Evolutionary conservation across 495 filamentous ascomycete genomes (phyloP), one percentile per base, ranked within the genome.

Genomic region (Cryomyces minteri): DNA sequence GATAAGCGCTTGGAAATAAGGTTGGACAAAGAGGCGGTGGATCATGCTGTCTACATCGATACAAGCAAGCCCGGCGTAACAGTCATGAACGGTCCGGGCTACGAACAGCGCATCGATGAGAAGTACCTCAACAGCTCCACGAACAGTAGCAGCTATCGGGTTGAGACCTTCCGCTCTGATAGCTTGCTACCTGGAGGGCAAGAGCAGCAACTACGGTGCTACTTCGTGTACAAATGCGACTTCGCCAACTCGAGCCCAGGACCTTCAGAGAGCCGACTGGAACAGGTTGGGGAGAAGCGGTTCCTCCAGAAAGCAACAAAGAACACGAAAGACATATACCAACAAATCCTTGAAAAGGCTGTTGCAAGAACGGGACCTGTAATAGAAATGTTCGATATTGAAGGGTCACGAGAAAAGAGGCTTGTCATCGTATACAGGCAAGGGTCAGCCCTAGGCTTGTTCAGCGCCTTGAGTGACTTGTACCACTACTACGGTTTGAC

Each of bases 401-500:
- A 95, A 54, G 79, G 75, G 44, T 82, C 80, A 39, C 73, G 78
- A 42, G 92, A 96, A 67, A 94, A 92, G 72, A 65, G 90, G 53
- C 68, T 98, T 47, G 87, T 98, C 47, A 76, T 96, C 56, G 92
- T 86, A 33, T 95, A 94, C 67, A 84, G 85, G 40, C 81, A 88
- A 50, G 77, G 88, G 42, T 94, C 88, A 6, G 92, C 90, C 25
- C 73, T 87, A 62, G 92, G 90, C 36, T 65, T 98, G 53, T 98
- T 98, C 68, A 94, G 87, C 51, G 87, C 90, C 25, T 63, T 98
- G 45, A 93, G 84, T 48, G 92, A 96, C 61, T 69, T 98, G 25
- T 98, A 98, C 63, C 90, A 98, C 66, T 95, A 94, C 70, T 96
- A 98, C 57, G 92, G 92, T 28, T 74, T 94, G 42, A 96, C 90